Conservation (phyloP, 768 basidiomycete genomes). For the Chalciporus piperatus region DNA sequence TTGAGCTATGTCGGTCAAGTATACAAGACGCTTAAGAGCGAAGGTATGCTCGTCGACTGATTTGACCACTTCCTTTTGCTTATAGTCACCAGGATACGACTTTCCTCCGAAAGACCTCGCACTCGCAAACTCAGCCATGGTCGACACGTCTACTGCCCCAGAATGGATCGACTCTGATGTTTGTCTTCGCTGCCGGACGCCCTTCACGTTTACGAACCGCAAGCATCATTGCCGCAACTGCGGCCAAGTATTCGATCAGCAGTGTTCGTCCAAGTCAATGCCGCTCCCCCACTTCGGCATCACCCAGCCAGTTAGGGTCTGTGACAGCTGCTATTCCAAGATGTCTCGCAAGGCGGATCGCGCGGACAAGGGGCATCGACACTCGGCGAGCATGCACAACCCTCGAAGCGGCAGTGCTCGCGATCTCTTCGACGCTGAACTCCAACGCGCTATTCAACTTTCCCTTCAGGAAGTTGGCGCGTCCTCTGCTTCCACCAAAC, state of each 20-base stretch:
- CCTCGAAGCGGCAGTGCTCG: conserved; percentile 55
- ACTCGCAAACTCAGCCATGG: conserved; percentile 75
- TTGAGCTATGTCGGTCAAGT: conserved; percentile 76
- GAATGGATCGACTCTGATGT: conserved; percentile 98
- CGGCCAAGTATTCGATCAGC: conserved; percentile 93
- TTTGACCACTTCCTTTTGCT: neutral
- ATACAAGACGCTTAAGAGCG: conserved; percentile 70
- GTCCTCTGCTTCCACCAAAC: conserved; percentile 41
- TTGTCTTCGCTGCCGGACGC: conserved; percentile 86
- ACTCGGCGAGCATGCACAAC: conserved; percentile 52
- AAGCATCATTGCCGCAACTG: conserved; percentile 99
- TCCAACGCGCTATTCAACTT: conserved; percentile 90
- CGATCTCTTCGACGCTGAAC: conserved; percentile 77
- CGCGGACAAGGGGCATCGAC: conserved; percentile 52
- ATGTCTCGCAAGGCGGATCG: conserved; percentile 63
- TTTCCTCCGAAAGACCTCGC: conserved; percentile 81
- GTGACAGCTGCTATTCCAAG: conserved; percentile 86
- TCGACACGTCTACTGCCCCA: conserved; percentile 87
- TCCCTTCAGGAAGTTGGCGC: conserved; percentile 76
- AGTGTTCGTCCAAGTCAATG: conserved; percentile 82
- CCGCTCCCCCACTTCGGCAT: conserved; percentile 93
- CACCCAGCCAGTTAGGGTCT: conserved; percentile 87
- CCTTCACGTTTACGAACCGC: conserved; percentile 93
- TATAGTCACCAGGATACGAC: conserved; percentile 53
- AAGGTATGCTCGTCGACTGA: conserved; percentile 51